Conservation (phyloP, 257 asterid species). For the Solanum bukasovii region DNA sequence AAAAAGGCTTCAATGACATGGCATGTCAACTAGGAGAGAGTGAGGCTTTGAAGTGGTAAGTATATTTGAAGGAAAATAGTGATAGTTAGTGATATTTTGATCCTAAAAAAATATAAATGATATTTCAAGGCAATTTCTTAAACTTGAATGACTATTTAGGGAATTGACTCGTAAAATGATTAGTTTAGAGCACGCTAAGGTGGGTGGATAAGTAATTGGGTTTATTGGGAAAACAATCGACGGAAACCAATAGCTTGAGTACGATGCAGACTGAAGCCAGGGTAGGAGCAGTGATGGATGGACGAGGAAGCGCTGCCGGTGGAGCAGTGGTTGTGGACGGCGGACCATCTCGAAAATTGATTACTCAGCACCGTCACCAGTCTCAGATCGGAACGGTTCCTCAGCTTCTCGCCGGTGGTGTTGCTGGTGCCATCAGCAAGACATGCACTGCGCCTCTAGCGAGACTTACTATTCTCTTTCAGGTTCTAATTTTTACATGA, state of each 20-base stretch:
- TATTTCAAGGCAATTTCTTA: too few relatives aligned
- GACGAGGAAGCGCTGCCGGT: slow-evolving; percentile 33
- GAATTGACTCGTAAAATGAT: neutral
- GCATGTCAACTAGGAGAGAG: too few relatives aligned
- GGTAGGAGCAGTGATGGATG: slow-evolving; percentile 54
- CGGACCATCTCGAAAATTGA: slow-evolving; percentile 18
- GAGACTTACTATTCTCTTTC: slow-evolving; percentile 79
- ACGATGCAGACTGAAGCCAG: slow-evolving; percentile 75
- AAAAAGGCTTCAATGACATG: too few relatives aligned
- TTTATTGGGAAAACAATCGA: neutral
- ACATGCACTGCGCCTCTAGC: slow-evolving; percentile 89
- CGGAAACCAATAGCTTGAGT: neutral
- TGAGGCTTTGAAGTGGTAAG: too few relatives aligned
- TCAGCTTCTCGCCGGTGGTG: slow-evolving; percentile 82
- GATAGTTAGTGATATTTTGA: too few relatives aligned
- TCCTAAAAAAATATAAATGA: too few relatives aligned
- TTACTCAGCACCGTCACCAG: slow-evolving; percentile 17
- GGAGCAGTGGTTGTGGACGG: slow-evolving; percentile 40
- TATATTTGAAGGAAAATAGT: too few relatives aligned
- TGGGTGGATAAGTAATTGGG: neutral
- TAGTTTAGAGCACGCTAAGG: neutral
- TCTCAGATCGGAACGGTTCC: slow-evolving; percentile 49
- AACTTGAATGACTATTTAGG: too few relatives aligned
- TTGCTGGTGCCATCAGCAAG: slow-evolving; percentile 86
- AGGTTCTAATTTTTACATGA: slow-evolving; percentile 20